Conservation (phyloP, 495 filamentous ascomycete genomes). For the Trichocladium antarcticum region DNA sequence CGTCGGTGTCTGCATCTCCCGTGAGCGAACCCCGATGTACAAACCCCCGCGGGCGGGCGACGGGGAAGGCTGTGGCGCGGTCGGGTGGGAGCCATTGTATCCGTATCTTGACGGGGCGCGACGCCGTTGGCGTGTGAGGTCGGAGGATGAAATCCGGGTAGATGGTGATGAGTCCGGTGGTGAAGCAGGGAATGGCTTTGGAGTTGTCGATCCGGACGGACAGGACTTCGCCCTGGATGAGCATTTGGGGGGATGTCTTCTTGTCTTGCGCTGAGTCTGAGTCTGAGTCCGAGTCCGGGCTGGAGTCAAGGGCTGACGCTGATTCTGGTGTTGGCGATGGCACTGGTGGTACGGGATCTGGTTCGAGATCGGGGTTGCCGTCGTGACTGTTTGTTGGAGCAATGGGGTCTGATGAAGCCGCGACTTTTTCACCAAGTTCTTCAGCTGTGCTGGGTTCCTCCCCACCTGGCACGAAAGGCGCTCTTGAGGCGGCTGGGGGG, state of each 20-base stretch:
- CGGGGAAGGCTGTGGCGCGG: neutral
- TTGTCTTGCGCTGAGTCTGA: neutral
- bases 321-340: neutral
- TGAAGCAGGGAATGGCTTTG: neutral
- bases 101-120: neutral
- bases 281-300: neutral
- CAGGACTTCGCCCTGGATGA: neutral
- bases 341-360: neutral
- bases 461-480: neutral
- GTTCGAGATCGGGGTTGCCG: neutral
- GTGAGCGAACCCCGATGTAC: neutral
- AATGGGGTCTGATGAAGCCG: neutral
- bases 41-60: neutral
- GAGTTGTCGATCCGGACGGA: neutral
- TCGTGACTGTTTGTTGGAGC: neutral
- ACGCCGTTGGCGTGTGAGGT: neutral
- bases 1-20: neutral
- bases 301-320: neutral
- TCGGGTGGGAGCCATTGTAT: neutral
- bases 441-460: neutral
- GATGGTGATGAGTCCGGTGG: neutral
- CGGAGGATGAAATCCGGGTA: neutral
- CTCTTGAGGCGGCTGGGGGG: neutral
- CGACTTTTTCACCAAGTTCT: neutral
- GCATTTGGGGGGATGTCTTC: neutral